Percentiles rank a stretch among this genome's conserved stretches.
phyloP scores from a whole-genome alignment of 371 early-diverging fungal species.

The Mortierella sp. region DNA sequence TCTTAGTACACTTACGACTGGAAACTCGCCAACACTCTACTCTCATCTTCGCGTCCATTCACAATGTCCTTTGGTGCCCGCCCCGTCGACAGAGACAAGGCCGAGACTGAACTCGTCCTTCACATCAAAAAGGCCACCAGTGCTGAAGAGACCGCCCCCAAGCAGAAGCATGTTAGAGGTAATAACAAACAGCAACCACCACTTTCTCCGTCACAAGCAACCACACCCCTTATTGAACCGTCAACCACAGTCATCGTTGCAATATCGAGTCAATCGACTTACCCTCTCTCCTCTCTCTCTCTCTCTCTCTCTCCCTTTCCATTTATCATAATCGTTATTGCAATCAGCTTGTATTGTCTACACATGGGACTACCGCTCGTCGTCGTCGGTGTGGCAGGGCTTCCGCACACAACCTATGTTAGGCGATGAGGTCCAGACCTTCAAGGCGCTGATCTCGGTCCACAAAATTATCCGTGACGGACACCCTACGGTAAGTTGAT shows the following conservation, averaged over 20 bases:
- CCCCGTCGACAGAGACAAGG: slow-evolving; percentile 76
- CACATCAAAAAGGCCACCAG: slow-evolving; percentile 94
- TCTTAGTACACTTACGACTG: background rate
- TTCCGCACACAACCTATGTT: slow-evolving; percentile 90
- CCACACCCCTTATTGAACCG: background rate
- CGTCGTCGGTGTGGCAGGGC: slow-evolving; percentile 89
- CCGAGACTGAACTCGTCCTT: slow-evolving; percentile 88
- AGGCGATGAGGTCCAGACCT: slow-evolving; percentile 93
- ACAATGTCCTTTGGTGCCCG: slow-evolving; percentile 47
- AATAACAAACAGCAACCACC: slow-evolving; percentile 25
- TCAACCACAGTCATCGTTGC: background rate
- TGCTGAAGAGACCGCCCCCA: slow-evolving; percentile 94
- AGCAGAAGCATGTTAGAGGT: slow-evolving; percentile 97
- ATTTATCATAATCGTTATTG: background rate
- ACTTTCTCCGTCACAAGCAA: background rate
- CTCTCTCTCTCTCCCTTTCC: background rate
- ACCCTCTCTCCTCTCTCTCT: background rate
- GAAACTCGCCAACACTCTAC: background rate
- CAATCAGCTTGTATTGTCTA: slow-evolving; percentile 86
- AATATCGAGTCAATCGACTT: background rate
- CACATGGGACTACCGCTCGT: slow-evolving; percentile 94
- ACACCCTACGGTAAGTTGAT: slow-evolving; percentile 79
- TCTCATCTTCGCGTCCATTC: slow-evolving; percentile 13
- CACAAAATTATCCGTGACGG: slow-evolving; percentile 98
- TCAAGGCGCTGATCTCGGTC: slow-evolving; percentile 94